Base-by-base conservation (phyloP, 2,329 filamentous ascomycete genomes). In the Colletotrichum eremochloae region DNA sequence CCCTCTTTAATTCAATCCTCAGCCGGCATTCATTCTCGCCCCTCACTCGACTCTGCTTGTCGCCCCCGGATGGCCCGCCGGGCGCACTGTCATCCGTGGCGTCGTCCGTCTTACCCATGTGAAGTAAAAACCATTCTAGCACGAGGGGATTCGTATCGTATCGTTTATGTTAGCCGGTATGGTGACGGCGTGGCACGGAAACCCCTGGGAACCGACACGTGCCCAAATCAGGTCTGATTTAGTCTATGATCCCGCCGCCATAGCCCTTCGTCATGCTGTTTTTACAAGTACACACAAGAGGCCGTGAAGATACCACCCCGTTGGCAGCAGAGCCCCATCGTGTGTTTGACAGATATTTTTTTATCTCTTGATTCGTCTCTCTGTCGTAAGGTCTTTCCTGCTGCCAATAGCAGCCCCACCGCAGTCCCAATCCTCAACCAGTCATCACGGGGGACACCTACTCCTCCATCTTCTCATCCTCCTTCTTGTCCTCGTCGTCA, bases 391-490 rank as follows among this genome's bases (percentile, higher is more conserved):
- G 53, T 67, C 58, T 38, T 55, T 36, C 33, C 52, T 66, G 29
- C 63, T 57, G 6, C 60, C 46, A 15, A 33, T 48, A 24, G 58
- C 44, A 46, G n/a, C 18, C 42, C 44, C 11, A n/a, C 46, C 46
- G 15, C 9, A 40, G 12, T 60, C 62, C 20, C 2, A 20, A 18
- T 61, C 15, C 48, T 53, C 63, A 52, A 18, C 15, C 48, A 11
- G 31, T 31, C 48, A 15, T 36, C 33, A 6, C 5, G 14, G 46
- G 20, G 44, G 18, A 42, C 18, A 63, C 82, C 83, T 92, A 97
- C 83, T 96, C 94, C 85, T 97, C 93, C 95, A 97, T 97, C 87
- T 94, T 94, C 79, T 95, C 93, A 12, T 89, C 87, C 77, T 89
- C 86, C 80, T 89, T 87, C 72, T 87, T 86, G 73, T 88, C 86